phyloP scores from a whole-genome alignment of 2,329 filamentous ascomycete species.

The Pseudogymnoascus sp. region DNA sequence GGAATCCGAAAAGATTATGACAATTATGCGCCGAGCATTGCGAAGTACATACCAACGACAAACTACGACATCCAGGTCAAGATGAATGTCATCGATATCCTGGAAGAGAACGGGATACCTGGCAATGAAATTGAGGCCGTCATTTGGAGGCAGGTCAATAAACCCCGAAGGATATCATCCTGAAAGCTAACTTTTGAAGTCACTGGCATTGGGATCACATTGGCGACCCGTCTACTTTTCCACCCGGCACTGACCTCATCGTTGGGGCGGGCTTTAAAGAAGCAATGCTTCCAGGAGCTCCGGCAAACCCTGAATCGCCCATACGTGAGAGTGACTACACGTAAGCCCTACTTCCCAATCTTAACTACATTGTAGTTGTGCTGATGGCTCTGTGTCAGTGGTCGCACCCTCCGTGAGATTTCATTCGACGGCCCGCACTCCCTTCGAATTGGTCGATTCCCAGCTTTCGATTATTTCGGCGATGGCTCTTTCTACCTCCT shows the following conservation, averaged over 20 bases:
- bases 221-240: slow-evolving; percentile 42
- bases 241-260: slow-evolving; percentile 37
- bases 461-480: slow-evolving; percentile 35
- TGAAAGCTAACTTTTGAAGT: slow-evolving; percentile 24
- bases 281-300: slow-evolving; percentile 39
- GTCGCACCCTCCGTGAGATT: slow-evolving; percentile 23
- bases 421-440: slow-evolving; percentile 16
- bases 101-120: slow-evolving; percentile 28
- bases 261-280: slow-evolving; percentile 45
- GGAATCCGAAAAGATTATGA: slow-evolving; percentile 27
- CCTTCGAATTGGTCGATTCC: slow-evolving; percentile 31
- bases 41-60: slow-evolving; percentile 17
- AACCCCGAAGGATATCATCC: neutral
- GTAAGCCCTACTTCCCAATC: slow-evolving; percentile 3
- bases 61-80: slow-evolving; percentile 21
- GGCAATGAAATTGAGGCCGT: slow-evolving; percentile 30
- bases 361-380: neutral
- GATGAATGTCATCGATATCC: slow-evolving; percentile 28
- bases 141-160: slow-evolving; percentile 20
- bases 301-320: slow-evolving; percentile 29
- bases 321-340: slow-evolving; percentile 31
- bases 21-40: slow-evolving; percentile 23
- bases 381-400: slow-evolving; percentile 11
- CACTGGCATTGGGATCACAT: slow-evolving; percentile 46
- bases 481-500: slow-evolving; percentile 37